Evolutionary conservation across 2,329 filamentous ascomycete species (phyloP).

Genomic region (Paecilomyces variotii): DNA sequence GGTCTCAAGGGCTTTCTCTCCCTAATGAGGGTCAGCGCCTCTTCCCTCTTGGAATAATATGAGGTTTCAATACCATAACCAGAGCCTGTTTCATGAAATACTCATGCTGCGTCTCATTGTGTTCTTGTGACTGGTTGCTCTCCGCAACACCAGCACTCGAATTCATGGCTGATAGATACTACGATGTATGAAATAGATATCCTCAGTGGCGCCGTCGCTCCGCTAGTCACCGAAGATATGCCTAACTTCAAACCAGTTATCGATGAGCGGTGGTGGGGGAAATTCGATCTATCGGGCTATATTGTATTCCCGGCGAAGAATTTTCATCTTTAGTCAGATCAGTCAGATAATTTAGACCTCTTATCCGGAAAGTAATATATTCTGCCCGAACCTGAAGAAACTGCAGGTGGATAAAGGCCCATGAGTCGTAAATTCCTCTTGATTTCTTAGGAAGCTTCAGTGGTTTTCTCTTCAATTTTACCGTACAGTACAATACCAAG

Average conservation of each 20-base stretch:
- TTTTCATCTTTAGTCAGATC: background rate
- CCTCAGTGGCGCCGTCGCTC: background rate
- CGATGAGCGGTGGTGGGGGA: background rate
- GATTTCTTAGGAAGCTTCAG: background rate
- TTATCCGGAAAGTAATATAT: background rate
- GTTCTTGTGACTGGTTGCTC: background rate
- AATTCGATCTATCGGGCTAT: background rate
- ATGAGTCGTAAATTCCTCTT: background rate
- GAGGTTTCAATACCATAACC: conserved; percentile 57
- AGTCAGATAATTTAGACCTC: background rate
- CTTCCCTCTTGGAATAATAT: conserved; percentile 1
- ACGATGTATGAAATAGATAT: background rate
- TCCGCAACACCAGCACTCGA: background rate
- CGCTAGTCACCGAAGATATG: background rate
- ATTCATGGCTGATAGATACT: background rate
- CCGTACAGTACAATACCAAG: background rate
- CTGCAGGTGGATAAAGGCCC: background rate
- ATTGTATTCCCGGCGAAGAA: background rate
- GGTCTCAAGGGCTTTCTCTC: conserved; percentile 70
- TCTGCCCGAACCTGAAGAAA: background rate
- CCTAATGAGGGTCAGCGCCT: conserved; percentile 43
- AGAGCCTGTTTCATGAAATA: conserved; percentile 79
- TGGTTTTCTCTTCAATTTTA: background rate
- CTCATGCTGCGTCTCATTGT: conserved; percentile 35
- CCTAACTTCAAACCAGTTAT: background rate